A percentile compares a stretch with the other conserved stretches of the same genome.
These are phyloP conservation scores for Candida hispaniensis DNA, from an alignment of 805 yeast genomes.

Conservation along the genomic window DNA sequence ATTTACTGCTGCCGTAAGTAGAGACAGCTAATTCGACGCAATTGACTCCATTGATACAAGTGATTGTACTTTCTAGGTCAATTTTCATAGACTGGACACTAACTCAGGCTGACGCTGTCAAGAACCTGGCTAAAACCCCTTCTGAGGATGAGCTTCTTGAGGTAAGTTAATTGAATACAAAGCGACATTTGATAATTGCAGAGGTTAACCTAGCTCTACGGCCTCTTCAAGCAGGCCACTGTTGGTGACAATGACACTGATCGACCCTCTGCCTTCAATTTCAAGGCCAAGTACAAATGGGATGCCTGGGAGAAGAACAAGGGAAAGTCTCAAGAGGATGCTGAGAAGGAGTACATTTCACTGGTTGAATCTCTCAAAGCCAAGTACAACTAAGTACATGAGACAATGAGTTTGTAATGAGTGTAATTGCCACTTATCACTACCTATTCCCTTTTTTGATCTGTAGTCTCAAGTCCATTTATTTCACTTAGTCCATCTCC, in stretches of 20 bases:
- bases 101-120: slow-evolving; percentile 66
- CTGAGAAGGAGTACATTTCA: slow-evolving; percentile 56
- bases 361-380: slow-evolving; percentile 28
- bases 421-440: no score
- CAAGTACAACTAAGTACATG: slow-evolving; percentile 18
- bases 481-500: no score
- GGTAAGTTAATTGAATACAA: slow-evolving; percentile 21
- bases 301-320: slow-evolving; percentile 85
- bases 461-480: not conserved
- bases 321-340: slow-evolving; percentile 82
- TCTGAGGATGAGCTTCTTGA: slow-evolving; percentile 74
- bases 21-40: not conserved
- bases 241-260: slow-evolving; percentile 83
- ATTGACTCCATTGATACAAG: slow-evolving; percentile 1
- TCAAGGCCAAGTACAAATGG: slow-evolving; percentile 97
- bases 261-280: slow-evolving; percentile 86
- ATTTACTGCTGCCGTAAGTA: slow-evolving; percentile 29
- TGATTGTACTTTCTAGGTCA: not conserved
- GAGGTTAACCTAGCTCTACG: slow-evolving; percentile 46
- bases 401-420: no score
- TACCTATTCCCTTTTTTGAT: not conserved
- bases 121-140: slow-evolving; percentile 65
- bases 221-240: slow-evolving; percentile 93
- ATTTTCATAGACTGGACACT: not conserved
- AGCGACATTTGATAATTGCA: not conserved